A percentile compares a stretch with the other conserved stretches of the same genome.
These are phyloP conservation scores for Monosporascus sp. DNA, from an alignment of 2,329 filamentous ascomycete genomes.

Conservation along the genomic window DNA sequence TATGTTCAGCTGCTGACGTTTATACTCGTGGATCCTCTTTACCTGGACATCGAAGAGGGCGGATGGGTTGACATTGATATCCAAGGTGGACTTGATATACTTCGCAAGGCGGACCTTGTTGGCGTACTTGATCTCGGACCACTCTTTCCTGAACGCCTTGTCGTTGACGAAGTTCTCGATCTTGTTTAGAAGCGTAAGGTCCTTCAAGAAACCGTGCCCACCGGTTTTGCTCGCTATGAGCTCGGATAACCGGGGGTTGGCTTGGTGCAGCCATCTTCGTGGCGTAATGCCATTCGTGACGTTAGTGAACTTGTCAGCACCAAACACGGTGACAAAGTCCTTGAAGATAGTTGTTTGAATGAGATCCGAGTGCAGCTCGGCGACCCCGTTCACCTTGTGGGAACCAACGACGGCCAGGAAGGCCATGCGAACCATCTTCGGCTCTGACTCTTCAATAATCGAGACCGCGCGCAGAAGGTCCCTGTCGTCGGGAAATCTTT, in stretches of 20 bases:
- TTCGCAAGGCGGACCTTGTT: slow-evolving; percentile 93
- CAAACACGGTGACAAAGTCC: slow-evolving; percentile 93
- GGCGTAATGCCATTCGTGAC: slow-evolving; percentile 98
- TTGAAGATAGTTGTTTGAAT: slow-evolving; percentile 99
- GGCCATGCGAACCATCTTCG: slow-evolving; percentile 98
- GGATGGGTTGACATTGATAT: slow-evolving; percentile 77
- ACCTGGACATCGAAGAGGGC: slow-evolving; percentile 96
- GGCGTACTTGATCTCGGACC: slow-evolving; percentile 92
- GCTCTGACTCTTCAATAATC: slow-evolving; percentile 93
- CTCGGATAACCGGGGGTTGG: slow-evolving; percentile 87
- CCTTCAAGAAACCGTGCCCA: slow-evolving; percentile 79
- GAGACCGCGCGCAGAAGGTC: slow-evolving; percentile 85
- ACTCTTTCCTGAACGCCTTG: slow-evolving; percentile 86
- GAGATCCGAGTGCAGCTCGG: slow-evolving; percentile 93
- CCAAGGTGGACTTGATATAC: slow-evolving; percentile 79
- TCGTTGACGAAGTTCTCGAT: slow-evolving; percentile 82
- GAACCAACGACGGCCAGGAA: slow-evolving; percentile 92
- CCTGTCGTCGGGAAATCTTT: slow-evolving; percentile 81
- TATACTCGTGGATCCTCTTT: slow-evolving; percentile 99
- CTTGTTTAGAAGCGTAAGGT: slow-evolving; percentile 80
- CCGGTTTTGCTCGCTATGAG: slow-evolving; percentile 88
- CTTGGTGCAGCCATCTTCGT: slow-evolving; percentile 93
- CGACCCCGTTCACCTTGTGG: slow-evolving; percentile 98
- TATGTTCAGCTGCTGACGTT: slow-evolving; percentile 98
- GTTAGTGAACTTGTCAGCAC: slow-evolving; percentile 96